Percentiles rank a stretch among this genome's conserved stretches.
These are phyloP conservation scores for Podila epicladia DNA, from an alignment of 192 early-diverging fungal genomes.

Conservation along the genomic window DNA sequence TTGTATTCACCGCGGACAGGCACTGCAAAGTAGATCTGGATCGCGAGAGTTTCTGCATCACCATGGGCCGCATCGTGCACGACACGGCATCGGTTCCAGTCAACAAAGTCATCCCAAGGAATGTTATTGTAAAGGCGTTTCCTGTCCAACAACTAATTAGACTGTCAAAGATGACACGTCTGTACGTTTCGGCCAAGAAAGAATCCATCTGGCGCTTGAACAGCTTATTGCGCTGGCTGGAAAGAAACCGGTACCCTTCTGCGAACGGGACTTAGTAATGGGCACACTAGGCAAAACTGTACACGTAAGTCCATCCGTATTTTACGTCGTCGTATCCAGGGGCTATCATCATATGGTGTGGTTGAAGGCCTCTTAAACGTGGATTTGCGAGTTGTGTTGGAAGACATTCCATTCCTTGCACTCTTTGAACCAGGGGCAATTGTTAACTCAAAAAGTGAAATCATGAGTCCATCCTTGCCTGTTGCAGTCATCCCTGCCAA, in stretches of 20 bases:
- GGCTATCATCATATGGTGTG: conserved; percentile 13
- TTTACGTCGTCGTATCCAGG: conserved; percentile 9
- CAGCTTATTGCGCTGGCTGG: too few species aligned
- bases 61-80: too few species aligned
- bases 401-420: background rate
- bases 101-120: too few species aligned
- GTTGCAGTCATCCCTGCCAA: conserved; percentile 2
- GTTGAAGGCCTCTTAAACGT: conserved; percentile 9
- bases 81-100: too few species aligned
- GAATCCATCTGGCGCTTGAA: too few species aligned
- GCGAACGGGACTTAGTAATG: conserved; percentile 7
- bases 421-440: conserved; percentile 9
- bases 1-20: too few species aligned
- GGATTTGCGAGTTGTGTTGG: conserved; percentile 10
- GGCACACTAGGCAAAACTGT: conserved; percentile 6
- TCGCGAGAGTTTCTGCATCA: too few species aligned
- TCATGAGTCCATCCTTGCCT: conserved; percentile 2
- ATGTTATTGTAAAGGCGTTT: too few species aligned
- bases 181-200: too few species aligned
- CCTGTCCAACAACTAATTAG: too few species aligned
- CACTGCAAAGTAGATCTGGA: too few species aligned
- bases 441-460: conserved; percentile 10
- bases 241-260: conserved; percentile 8
- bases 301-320: conserved; percentile 11
- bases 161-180: too few species aligned